phyloP scores from a whole-genome alignment of 1,284 basidiomycete species.

The Takashimella koratensis region DNA sequence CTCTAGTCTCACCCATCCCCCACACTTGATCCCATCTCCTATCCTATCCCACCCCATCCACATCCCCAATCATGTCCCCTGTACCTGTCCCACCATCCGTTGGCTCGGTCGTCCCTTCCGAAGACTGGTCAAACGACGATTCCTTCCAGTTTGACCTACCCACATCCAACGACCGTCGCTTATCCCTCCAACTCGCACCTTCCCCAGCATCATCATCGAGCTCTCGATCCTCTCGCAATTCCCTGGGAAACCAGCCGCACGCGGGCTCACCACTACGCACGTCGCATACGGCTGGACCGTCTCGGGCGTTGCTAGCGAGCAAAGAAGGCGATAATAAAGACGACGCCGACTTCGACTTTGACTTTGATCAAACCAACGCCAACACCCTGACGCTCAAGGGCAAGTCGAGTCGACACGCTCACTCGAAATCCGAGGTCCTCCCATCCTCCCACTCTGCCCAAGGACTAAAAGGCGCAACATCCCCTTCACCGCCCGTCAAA shows the following conservation, averaged over 20 bases:
- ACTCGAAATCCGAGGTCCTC: neutral
- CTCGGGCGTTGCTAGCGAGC: neutral
- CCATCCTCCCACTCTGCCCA: conserved; percentile 1
- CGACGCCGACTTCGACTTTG: conserved; percentile 27
- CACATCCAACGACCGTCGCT: conserved; percentile 13
- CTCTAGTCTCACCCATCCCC: no score
- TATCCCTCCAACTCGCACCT: conserved; percentile 12
- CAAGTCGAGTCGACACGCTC: neutral
- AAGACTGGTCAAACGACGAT: conserved; percentile 43
- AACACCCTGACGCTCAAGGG: conserved; percentile 4
- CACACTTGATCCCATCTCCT: no score
- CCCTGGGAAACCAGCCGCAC: conserved; percentile 11
- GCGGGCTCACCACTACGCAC: conserved; percentile 28
- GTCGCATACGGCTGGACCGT: conserved; percentile 8
- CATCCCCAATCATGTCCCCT: neutral
- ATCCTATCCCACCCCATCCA: no score
- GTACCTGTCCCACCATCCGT: conserved; percentile 27
- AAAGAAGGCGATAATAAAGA: conserved; percentile 9
- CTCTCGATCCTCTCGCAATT: conserved; percentile 15
- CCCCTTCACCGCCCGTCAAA: neutral
- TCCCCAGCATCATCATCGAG: conserved; percentile 19
- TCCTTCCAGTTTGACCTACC: conserved; percentile 33
- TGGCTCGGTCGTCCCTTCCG: conserved; percentile 23
- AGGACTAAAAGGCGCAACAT: no score
- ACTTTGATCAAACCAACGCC: conserved; percentile 15